Conservation (phyloP, 345 rosid species). For the Eucalyptus decipiens region DNA sequence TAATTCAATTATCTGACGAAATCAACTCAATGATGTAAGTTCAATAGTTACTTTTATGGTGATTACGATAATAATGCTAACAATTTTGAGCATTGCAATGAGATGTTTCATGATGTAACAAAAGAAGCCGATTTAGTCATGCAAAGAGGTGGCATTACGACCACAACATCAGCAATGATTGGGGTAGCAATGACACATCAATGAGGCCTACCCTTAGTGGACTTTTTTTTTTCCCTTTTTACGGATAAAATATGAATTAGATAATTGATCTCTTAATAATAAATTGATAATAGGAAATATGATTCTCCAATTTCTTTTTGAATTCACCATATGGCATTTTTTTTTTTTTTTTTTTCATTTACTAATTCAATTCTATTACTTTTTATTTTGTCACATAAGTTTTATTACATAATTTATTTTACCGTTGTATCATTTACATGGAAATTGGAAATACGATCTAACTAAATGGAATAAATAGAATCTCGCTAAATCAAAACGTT, state of each 20-base stretch:
- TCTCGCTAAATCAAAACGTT: background rate
- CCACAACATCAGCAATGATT: background rate
- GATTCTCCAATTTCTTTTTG: no score
- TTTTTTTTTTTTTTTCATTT: no score
- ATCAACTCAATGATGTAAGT: no score
- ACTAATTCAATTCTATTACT: background rate
- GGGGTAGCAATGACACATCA: no score
- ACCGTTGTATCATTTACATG: background rate
- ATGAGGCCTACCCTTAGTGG: background rate
- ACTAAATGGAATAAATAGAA: background rate
- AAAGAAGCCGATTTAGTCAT: accelerated
- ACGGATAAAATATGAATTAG: background rate
- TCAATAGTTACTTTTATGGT: accelerated
- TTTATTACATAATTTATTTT: no score
- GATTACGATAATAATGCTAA: accelerated
- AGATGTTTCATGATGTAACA: no score
- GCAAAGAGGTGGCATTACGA: background rate
- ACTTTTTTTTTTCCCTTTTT: no score
- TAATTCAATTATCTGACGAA: accelerated
- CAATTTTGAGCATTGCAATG: accelerated
- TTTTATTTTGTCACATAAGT: background rate
- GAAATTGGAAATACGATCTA: no score
- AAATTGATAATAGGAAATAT: no score
- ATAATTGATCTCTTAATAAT: background rate
- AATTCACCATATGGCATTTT: background rate